Evolutionary conservation across 176 grass and related monocot genomes (phyloP).

Genomic region (Eragrostis curvula): DNA sequence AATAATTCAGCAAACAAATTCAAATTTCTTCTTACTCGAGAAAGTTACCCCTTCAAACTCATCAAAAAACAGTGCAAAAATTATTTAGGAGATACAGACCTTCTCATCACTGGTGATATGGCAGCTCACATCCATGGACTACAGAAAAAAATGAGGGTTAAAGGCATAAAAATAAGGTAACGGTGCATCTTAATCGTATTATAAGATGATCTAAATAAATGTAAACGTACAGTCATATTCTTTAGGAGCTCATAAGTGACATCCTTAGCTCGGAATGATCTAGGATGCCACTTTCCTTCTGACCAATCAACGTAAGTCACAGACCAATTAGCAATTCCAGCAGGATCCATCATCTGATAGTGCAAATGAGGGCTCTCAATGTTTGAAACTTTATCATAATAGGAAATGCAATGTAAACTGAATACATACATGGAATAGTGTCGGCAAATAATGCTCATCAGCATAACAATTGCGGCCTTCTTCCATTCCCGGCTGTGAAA

Average conservation of each 20-base stretch:
- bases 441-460: constrained; percentile 92
- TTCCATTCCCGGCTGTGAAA: constrained; percentile 73
- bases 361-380: background rate
- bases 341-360: constrained; percentile 78
- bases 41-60: background rate
- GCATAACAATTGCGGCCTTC: constrained; percentile 91
- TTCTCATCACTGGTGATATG: constrained; percentile 83
- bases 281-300: constrained; percentile 94
- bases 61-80: background rate
- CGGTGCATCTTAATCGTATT: background rate
- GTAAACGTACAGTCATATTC: constrained; percentile 68
- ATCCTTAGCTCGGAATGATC: constrained; percentile 72
- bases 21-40: background rate
- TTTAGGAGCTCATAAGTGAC: constrained; percentile 81
- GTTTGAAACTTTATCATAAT: constrained; percentile 16
- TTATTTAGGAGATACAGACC: constrained; percentile 18
- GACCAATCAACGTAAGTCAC: constrained; percentile 91
- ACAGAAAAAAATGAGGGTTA: constrained; percentile 41
- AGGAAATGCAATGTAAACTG: background rate
- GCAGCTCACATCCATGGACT: constrained; percentile 81
- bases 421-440: constrained; percentile 63
- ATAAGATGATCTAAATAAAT: background rate
- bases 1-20: background rate
- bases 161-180: background rate
- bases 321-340: constrained; percentile 88